Percentiles rank a stretch among this genome's conserved stretches.
Evolutionary conservation across 495 filamentous ascomycete species (phyloP).

Genomic region (Aspergillus kassunensis): DNA sequence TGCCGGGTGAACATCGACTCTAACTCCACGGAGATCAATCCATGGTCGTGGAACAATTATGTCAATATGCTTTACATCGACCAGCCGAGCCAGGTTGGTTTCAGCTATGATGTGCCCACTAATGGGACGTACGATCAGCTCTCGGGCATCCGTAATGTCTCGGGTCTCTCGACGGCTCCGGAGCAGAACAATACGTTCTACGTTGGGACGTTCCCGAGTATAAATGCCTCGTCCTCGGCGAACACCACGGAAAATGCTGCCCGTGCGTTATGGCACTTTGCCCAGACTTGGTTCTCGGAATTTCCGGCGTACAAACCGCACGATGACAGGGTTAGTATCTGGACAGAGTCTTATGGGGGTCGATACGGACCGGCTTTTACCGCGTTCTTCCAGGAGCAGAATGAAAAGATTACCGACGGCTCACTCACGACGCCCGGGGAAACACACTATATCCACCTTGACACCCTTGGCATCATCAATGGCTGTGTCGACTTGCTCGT

Average conservation of each 20-base stretch:
- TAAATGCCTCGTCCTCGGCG: conserved; percentile 40
- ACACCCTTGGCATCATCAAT: conserved; percentile 57
- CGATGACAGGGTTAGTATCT: conserved; percentile 51
- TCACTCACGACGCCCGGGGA: conserved; percentile 23
- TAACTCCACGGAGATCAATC: conserved; percentile 48
- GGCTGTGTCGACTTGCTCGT: conserved; percentile 73
- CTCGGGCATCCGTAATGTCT: conserved; percentile 25
- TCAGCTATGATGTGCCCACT: conserved; percentile 50
- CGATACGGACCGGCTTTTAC: conserved; percentile 65
- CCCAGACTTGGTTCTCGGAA: conserved; percentile 53
- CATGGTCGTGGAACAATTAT: conserved; percentile 59
- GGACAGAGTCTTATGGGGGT: conserved; percentile 60
- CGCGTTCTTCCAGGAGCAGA: conserved; percentile 63
- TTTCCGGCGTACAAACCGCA: conserved; percentile 54
- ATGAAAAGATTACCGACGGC: conserved; percentile 47
- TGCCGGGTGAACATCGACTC: conserved; percentile 53
- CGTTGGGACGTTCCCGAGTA: conserved; percentile 56
- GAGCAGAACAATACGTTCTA: conserved; percentile 57
- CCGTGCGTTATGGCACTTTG: conserved; percentile 54
- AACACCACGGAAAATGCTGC: conserved; percentile 52
- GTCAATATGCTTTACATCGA: conserved; percentile 65
- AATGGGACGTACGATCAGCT: conserved; percentile 31
- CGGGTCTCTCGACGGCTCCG: conserved; percentile 37
- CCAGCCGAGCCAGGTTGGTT: conserved; percentile 60
- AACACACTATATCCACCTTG: conserved; percentile 41